These are phyloP conservation scores for Guyanaporus albipodus DNA, from an alignment of 768 basidiomycete genomes.

Conservation along the genomic window DNA sequence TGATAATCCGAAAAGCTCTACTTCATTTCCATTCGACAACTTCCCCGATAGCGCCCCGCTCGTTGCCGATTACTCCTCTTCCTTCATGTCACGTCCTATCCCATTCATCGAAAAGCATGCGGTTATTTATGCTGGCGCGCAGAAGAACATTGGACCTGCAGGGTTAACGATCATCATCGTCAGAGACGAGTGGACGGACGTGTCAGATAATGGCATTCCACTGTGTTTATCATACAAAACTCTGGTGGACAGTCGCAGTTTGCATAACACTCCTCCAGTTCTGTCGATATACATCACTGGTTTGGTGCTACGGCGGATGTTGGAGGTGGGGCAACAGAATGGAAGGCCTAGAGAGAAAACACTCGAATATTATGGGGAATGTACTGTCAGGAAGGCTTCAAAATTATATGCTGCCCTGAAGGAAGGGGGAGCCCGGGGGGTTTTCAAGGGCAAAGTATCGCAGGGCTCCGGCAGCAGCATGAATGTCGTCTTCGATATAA, in stretches of 20 bases:
- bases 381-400: constrained; percentile 69
- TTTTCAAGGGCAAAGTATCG: constrained; percentile 69
- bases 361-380: constrained; percentile 55
- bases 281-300: constrained; percentile 88
- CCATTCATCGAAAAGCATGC: constrained; percentile 85
- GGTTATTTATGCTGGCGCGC: constrained; percentile 93
- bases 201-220: constrained; percentile 75
- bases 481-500: constrained; percentile 86
- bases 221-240: constrained; percentile 79
- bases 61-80: constrained; percentile 93
- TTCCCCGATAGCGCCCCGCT: constrained; percentile 65
- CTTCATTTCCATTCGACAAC: constrained; percentile 80
- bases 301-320: constrained; percentile 73
- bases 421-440: constrained; percentile 65
- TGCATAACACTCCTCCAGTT: constrained; percentile 93
- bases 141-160: constrained; percentile 96
- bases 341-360: constrained; percentile 48
- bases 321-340: constrained; percentile 28
- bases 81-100: constrained; percentile 95
- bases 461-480: constrained; percentile 85
- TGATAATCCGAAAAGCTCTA: constrained; percentile 45
- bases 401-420: constrained; percentile 72
- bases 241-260: constrained; percentile 65
- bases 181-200: constrained; percentile 77
- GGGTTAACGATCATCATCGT: constrained; percentile 93